phyloP scores from a whole-genome alignment of 1,139 yeast genomes.

The Candida sanyaensis region DNA sequence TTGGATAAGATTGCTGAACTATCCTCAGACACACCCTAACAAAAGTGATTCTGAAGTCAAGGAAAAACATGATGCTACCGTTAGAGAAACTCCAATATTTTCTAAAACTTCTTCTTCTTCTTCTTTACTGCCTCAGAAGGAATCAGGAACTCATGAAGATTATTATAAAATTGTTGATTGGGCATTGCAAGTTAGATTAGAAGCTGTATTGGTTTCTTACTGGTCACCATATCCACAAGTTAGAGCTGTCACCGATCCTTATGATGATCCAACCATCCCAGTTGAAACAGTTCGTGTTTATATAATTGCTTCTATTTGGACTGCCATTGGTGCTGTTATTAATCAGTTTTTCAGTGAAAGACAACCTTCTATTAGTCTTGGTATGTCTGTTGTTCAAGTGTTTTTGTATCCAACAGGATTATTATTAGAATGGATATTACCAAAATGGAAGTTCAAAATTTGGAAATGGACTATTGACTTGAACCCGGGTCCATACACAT shows the following conservation, averaged over 20 bases:
- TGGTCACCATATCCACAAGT: constrained; percentile 70
- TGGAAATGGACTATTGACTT: constrained; percentile 16
- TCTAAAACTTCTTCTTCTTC: no score
- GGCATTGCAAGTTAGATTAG: constrained; percentile 32
- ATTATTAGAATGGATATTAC: constrained; percentile 21
- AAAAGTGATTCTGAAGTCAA: no score
- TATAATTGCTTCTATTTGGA: constrained; percentile 53
- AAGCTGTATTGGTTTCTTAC: constrained; percentile 49
- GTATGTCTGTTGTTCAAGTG: constrained; percentile 34
- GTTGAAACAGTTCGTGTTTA: constrained; percentile 62
- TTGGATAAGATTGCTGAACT: constrained; percentile 5
- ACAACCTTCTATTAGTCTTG: constrained; percentile 49
- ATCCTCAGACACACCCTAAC: background rate
- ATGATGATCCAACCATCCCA: constrained; percentile 51
- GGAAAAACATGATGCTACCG: no score
- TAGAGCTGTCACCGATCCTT: constrained; percentile 56
- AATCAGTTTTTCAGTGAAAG: constrained; percentile 62
- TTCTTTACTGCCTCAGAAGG: background rate
- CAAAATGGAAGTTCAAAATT: constrained; percentile 17
- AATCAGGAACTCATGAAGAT: background rate
- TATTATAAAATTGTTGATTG: constrained; percentile 18
- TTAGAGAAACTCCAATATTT: no score
- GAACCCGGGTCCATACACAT: constrained; percentile 32
- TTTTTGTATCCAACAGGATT: constrained; percentile 26
- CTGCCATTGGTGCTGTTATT: constrained; percentile 51